Percentiles rank a stretch among this genome's conserved stretches.
Conservation (phyloP, 2,329 filamentous ascomycete genomes). For the Thelonectria olida region DNA sequence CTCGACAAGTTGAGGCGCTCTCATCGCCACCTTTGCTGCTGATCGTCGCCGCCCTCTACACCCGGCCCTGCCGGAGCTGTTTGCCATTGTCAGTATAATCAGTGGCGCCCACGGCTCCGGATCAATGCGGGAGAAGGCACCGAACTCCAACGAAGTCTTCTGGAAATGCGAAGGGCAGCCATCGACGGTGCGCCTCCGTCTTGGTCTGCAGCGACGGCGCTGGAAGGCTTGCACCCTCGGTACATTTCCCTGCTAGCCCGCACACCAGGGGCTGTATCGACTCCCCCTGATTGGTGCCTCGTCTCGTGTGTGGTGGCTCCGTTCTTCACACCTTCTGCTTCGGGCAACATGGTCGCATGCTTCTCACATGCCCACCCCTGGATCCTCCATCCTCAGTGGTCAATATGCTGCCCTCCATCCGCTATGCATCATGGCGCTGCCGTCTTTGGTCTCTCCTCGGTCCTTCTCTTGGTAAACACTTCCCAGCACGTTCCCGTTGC, state of each 20-base stretch:
- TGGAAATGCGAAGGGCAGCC: conserved; percentile 38
- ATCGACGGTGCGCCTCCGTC: conserved; percentile 16
- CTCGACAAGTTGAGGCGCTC: conserved; percentile 5
- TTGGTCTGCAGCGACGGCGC: conserved; percentile 21
- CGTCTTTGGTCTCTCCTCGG: conserved; percentile 33
- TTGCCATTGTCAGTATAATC: background rate
- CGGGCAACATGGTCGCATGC: conserved; percentile 46
- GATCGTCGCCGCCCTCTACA: background rate
- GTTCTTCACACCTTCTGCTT: conserved; percentile 49
- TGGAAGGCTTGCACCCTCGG: conserved; percentile 38
- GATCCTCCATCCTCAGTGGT: conserved; percentile 39
- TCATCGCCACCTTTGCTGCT: conserved; percentile 4
- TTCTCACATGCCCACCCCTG: conserved; percentile 41
- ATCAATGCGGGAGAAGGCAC: conserved; percentile 24
- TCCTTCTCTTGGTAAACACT: conserved; percentile 31
- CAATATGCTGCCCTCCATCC: conserved; percentile 23
- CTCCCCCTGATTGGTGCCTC: conserved; percentile 44
- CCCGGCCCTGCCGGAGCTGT: background rate
- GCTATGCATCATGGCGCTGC: conserved; percentile 33
- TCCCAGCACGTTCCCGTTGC: conserved; percentile 1
- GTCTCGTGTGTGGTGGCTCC: conserved; percentile 42
- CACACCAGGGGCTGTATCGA: conserved; percentile 39
- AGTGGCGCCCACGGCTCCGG: conserved; percentile 13
- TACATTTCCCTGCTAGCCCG: conserved; percentile 38
- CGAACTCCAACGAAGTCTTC: conserved; percentile 36